Evolutionary conservation across 441 rosid genomes (phyloP).

Genomic region (Jatropha multifida): DNA sequence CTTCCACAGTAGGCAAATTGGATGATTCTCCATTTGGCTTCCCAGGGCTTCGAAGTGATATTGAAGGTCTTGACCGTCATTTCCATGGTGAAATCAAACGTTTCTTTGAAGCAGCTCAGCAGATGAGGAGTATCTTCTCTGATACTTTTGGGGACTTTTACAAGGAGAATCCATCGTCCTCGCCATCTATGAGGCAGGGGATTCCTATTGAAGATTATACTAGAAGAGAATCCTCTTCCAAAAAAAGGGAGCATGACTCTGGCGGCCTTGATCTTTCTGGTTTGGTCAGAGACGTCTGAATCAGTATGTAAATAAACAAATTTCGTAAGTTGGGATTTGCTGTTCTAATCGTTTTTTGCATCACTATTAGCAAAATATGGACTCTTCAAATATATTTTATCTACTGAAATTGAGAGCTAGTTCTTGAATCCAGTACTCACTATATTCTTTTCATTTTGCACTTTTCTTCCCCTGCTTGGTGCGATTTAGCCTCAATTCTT

Average conservation of each 20-base stretch:
- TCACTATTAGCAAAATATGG: neutral
- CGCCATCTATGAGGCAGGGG: constrained; percentile 39
- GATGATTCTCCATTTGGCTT: constrained; percentile 54
- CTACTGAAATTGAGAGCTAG: neutral
- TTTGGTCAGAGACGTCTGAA: constrained; percentile 74
- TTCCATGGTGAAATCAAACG: constrained; percentile 54
- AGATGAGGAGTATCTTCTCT: constrained; percentile 56
- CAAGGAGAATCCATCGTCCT: constrained; percentile 32
- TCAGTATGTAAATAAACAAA: neutral
- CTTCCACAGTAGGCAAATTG: constrained; percentile 22
- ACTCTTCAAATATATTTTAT: neutral
- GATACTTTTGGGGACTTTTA: constrained; percentile 41
- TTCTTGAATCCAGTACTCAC: too few species aligned
- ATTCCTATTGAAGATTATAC: constrained; percentile 48
- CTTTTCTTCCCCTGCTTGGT: too few species aligned
- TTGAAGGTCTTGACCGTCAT: constrained; percentile 57
- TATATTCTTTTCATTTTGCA: too few species aligned
- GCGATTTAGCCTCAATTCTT: too few species aligned
- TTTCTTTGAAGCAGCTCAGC: constrained; percentile 68
- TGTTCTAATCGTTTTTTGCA: neutral
- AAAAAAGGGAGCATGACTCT: constrained; percentile 26
- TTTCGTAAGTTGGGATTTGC: neutral
- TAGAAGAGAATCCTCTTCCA: constrained; percentile 29
- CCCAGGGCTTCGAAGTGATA: constrained; percentile 70
- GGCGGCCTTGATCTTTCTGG: constrained; percentile 61